phyloP scores from a whole-genome alignment of 163 green algal genomes.

The Picocystis sp. region DNA sequence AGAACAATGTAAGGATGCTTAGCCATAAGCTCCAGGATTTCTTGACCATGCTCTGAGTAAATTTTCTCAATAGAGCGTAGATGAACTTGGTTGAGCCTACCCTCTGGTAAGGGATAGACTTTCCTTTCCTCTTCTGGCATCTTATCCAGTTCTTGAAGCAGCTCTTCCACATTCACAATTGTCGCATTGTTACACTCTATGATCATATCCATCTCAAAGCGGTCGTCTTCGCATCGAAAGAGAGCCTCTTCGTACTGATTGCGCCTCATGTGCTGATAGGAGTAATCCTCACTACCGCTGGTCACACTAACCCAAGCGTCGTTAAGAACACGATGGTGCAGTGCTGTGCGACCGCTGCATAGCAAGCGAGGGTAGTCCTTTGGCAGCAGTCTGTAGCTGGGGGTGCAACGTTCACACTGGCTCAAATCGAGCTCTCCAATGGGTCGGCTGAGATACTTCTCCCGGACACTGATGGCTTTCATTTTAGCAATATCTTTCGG shows the following conservation, averaged over 20 bases:
- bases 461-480: constrained; percentile 13
- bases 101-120: constrained; percentile 35
- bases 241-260: constrained; percentile 97
- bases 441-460: constrained; percentile 61
- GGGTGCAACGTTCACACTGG: constrained; percentile 56
- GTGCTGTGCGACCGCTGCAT: constrained; percentile 32
- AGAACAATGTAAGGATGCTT: constrained; percentile 67
- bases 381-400: constrained; percentile 90
- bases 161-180: constrained; percentile 25
- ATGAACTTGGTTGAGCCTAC: constrained; percentile 49
- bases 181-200: constrained; percentile 65
- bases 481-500: constrained; percentile 13
- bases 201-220: constrained; percentile 93
- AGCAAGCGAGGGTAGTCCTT: constrained; percentile 38
- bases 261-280: constrained; percentile 97
- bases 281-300: constrained; percentile 90
- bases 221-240: constrained; percentile 84
- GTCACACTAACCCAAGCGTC: constrained; percentile 87
- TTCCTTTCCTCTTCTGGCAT: constrained; percentile 38
- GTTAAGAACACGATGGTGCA: constrained; percentile 57
- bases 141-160: constrained; percentile 19
- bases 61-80: constrained; percentile 64
- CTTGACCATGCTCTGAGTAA: constrained; percentile 53
- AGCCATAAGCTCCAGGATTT: constrained; percentile 62
- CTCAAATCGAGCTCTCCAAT: constrained; percentile 75